Percentiles rank a stretch among this genome's conserved stretches.
Evolutionary conservation across 2,329 filamentous ascomycete genomes (phyloP).

Genomic region (Botrytis tulipae): DNA sequence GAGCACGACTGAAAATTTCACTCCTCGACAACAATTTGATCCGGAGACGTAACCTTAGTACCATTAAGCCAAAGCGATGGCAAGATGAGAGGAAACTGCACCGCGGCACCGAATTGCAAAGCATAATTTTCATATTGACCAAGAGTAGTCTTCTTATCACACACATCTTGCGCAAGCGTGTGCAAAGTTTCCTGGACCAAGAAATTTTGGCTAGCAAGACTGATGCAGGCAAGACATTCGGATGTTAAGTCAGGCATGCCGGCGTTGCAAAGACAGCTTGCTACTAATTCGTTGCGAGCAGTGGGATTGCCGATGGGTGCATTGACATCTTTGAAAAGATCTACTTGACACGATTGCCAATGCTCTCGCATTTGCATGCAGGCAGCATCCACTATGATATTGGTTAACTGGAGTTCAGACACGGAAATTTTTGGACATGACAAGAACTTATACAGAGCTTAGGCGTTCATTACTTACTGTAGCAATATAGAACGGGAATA

Average conservation of each 20-base stretch:
- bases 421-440: rapidly evolving
- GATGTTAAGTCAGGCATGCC: background rate
- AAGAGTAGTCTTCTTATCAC: background rate
- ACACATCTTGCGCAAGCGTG: background rate
- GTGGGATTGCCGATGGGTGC: background rate
- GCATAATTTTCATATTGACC: background rate
- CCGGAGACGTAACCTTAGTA: background rate
- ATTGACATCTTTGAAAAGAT: background rate
- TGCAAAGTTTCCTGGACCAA: background rate
- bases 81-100: slow-evolving; percentile 2
- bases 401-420: background rate
- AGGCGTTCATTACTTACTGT: background rate
- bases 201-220: background rate
- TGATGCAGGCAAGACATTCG: slow-evolving; percentile 2
- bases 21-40: background rate
- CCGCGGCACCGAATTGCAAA: background rate
- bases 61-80: background rate
- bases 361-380: background rate
- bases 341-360: slow-evolving; percentile 8
- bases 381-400: background rate
- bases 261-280: slow-evolving; percentile 3
- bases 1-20: background rate
- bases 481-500: background rate
- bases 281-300: background rate
- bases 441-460: too few relatives aligned